Conservation (phyloP, 179 eudicot genomes). For the Actinidia chinensis region DNA sequence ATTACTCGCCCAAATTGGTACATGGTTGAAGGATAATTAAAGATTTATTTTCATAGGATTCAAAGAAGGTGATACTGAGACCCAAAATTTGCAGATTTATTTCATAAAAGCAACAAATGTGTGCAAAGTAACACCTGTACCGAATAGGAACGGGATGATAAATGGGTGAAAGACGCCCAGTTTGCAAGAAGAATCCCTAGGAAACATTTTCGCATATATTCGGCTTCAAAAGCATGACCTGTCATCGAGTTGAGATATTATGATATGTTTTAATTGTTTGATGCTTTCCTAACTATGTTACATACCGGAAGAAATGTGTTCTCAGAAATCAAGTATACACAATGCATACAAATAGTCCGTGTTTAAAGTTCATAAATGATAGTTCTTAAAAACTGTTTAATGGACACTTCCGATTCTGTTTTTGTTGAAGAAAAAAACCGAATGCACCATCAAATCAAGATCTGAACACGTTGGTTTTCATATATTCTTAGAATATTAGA, state of each 20-base stretch:
- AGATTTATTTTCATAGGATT: constrained; percentile 11
- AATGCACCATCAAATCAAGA: too few relatives aligned
- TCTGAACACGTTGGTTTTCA: too few relatives aligned
- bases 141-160: constrained; percentile 80
- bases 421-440: too few relatives aligned
- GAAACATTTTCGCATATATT: constrained; percentile 99
- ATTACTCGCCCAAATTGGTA: constrained; percentile 9
- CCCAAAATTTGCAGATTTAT: not conserved
- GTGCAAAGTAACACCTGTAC: constrained; percentile 50
- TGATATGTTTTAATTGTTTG: not conserved
- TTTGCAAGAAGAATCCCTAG: constrained; percentile 97
- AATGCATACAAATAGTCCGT: too few relatives aligned
- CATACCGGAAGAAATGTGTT: too few relatives aligned
- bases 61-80: not conserved
- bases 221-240: constrained; percentile 99
- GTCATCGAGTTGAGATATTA: constrained; percentile 33
- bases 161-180: constrained; percentile 92
- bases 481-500: too few relatives aligned
- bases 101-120: not conserved
- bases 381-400: too few relatives aligned
- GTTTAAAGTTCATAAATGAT: too few relatives aligned
- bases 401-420: too few relatives aligned
- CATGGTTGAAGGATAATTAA: not conserved
- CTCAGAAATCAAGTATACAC: too few relatives aligned
- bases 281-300: too few relatives aligned